Percentiles rank a stretch among this genome's conserved stretches.
phyloP scores from a whole-genome alignment of 2,329 filamentous ascomycete species.

The Fusarium citri region DNA sequence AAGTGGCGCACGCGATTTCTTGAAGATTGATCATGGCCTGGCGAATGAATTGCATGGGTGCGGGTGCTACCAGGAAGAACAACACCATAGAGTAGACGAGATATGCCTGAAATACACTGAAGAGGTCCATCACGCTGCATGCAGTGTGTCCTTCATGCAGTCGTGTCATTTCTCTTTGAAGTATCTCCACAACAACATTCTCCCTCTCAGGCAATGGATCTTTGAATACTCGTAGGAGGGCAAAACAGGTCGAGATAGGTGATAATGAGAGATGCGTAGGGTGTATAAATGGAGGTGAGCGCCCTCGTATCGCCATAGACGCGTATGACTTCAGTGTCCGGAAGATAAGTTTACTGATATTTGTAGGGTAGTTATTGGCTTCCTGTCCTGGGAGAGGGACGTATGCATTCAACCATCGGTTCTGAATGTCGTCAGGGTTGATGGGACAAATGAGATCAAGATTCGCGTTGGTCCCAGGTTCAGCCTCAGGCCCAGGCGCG shows the following conservation, averaged over 20 bases:
- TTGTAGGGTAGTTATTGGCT: conserved; percentile 55
- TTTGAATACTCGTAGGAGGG: conserved; percentile 45
- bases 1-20: conserved; percentile 45
- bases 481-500: neutral
- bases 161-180: conserved; percentile 58
- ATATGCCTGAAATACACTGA: conserved; percentile 64
- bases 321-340: conserved; percentile 59
- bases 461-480: fast-evolving
- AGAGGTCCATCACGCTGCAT: conserved; percentile 47
- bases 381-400: conserved; percentile 58
- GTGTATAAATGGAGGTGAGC: conserved; percentile 59
- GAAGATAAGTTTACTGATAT: conserved; percentile 54
- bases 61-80: conserved; percentile 54
- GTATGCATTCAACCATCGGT: conserved; percentile 62
- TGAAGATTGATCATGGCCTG: conserved; percentile 62
- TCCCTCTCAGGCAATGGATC: neutral
- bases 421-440: conserved; percentile 59
- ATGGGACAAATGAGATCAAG: conserved; percentile 57
- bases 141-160: conserved; percentile 48
- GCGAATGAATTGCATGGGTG: conserved; percentile 49
- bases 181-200: conserved; percentile 48
- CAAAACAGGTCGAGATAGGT: conserved; percentile 57
- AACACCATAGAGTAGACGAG: conserved; percentile 63
- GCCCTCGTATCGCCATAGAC: conserved; percentile 51
- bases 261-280: conserved; percentile 48